These are phyloP conservation scores for Metschnikowia lachancei DNA, from an alignment of 805 yeast genomes.

Conservation along the genomic window DNA sequence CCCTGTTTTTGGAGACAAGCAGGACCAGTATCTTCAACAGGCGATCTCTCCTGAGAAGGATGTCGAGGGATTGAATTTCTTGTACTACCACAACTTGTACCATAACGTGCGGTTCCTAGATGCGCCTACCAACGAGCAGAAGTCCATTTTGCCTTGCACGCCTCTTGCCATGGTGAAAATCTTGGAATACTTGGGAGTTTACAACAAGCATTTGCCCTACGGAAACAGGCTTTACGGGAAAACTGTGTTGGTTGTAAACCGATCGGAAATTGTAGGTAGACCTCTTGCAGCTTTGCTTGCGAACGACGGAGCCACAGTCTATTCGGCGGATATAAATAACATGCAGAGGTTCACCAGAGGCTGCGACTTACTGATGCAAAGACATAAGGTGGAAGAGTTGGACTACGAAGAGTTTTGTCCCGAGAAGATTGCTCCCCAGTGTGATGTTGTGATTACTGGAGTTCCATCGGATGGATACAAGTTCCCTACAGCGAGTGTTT, in stretches of 20 bases:
- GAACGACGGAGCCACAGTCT: constrained; percentile 95
- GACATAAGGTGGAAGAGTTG: constrained; percentile 68
- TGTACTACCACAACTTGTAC: constrained; percentile 90
- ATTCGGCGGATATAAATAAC: constrained; percentile 83
- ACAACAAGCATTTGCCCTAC: constrained; percentile 75
- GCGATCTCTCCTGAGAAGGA: constrained; percentile 88
- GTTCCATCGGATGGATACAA: constrained; percentile 84
- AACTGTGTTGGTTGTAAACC: constrained; percentile 83
- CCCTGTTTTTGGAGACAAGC: constrained; percentile 94
- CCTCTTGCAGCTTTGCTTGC: constrained; percentile 95
- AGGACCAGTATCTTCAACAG: constrained; percentile 94
- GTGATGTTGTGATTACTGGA: constrained; percentile 95
- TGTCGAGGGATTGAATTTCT: constrained; percentile 91
- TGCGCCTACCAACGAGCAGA: constrained; percentile 56
- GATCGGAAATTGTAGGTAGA: constrained; percentile 96
- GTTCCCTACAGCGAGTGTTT: constrained; percentile 76
- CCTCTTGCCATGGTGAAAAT: constrained; percentile 94
- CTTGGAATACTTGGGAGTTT: constrained; percentile 83
- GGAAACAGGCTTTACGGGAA: constrained; percentile 94
- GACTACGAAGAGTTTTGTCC: constrained; percentile 52
- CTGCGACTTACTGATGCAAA: constrained; percentile 74
- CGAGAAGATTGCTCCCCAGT: constrained; percentile 62
- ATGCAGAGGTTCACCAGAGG: constrained; percentile 93
- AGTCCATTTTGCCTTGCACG: constrained; percentile 93
- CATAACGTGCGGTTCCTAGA: constrained; percentile 89